Conservation (phyloP, 2,329 filamentous ascomycete genomes). For the Alternaria sp. region DNA sequence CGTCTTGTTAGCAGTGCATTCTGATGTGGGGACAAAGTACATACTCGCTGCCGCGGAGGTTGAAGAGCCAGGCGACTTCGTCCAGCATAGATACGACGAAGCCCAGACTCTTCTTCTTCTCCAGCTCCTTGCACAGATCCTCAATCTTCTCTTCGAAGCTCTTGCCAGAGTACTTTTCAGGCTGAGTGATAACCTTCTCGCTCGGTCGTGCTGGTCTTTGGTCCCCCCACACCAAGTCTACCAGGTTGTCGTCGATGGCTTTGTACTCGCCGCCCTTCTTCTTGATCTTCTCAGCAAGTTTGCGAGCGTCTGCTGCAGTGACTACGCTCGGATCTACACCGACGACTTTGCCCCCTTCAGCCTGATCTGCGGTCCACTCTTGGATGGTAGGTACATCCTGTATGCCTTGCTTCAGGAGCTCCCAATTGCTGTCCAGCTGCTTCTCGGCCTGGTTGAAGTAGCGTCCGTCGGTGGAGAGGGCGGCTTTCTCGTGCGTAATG, state of each 20-base stretch:
- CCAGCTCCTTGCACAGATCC: constrained; percentile 87
- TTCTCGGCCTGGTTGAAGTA: constrained; percentile 97
- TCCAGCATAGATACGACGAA: constrained; percentile 95
- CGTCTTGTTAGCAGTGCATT: constrained; percentile 14
- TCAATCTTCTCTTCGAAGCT: constrained; percentile 81
- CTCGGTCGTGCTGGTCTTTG: constrained; percentile 77
- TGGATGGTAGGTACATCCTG: constrained; percentile 97
- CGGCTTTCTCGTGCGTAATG: constrained; percentile 84
- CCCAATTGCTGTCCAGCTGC: constrained; percentile 92
- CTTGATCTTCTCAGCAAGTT: constrained; percentile 84
- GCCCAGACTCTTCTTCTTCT: constrained; percentile 86
- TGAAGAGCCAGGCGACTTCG: constrained; percentile 98
- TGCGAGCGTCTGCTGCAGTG: constrained; percentile 75
- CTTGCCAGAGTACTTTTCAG: constrained; percentile 80
- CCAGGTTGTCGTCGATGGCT: constrained; percentile 79
- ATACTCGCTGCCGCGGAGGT: constrained; percentile 86
- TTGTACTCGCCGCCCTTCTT: constrained; percentile 84
- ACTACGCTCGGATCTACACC: constrained; percentile 91
- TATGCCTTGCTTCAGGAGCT: constrained; percentile 87
- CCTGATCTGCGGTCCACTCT: constrained; percentile 89
- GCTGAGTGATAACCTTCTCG: constrained; percentile 77
- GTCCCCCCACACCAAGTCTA: constrained; percentile 88
- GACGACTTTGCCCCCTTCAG: constrained; percentile 84
- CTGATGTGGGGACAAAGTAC: constrained; percentile 22
- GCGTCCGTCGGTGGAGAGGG: constrained; percentile 90